phyloP scores from a whole-genome alignment of 2,329 filamentous ascomycete species.

The Trichoderma koningii region DNA sequence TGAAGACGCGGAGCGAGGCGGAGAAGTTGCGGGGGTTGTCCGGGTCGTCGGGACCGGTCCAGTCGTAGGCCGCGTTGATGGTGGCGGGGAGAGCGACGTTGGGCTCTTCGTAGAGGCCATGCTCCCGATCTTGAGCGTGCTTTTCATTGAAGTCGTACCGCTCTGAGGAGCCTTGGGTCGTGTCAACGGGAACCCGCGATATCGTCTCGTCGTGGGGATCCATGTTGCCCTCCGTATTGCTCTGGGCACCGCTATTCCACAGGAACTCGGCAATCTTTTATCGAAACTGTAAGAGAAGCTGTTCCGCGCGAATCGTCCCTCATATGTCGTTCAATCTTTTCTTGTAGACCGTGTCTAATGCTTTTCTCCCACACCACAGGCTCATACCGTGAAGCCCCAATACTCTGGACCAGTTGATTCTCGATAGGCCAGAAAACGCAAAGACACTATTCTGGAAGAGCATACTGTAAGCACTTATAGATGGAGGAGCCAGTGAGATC shows the following conservation, averaged over 20 bases:
- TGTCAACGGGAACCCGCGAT: neutral
- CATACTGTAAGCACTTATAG: neutral
- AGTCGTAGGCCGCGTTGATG: constrained; percentile 37
- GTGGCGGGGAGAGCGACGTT: constrained; percentile 28
- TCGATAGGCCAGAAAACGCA: neutral
- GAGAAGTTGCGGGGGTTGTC: constrained; percentile 84
- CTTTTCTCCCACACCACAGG: neutral
- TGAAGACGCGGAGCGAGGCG: constrained; percentile 72
- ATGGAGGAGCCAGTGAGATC: neutral
- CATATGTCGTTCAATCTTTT: too few species aligned
- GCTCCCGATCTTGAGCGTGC: neutral
- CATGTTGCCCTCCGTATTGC: neutral
- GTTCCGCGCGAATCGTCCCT: neutral
- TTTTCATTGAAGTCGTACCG: neutral
- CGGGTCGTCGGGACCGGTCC: constrained; percentile 59
- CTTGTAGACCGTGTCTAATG: neutral
- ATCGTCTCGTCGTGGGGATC: neutral
- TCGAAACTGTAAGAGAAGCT: neutral
- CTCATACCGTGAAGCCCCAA: neutral
- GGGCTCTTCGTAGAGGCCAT: constrained; percentile 26
- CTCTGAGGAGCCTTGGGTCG: neutral
- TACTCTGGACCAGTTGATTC: too few species aligned
- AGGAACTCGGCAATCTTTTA: neutral
- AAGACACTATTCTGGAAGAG: too few species aligned
- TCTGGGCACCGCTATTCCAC: neutral